Evolutionary conservation across 768 basidiomycete genomes (phyloP), one percentile per base, ranked within the genome.

Genomic region (Megacollybia marginata): DNA sequence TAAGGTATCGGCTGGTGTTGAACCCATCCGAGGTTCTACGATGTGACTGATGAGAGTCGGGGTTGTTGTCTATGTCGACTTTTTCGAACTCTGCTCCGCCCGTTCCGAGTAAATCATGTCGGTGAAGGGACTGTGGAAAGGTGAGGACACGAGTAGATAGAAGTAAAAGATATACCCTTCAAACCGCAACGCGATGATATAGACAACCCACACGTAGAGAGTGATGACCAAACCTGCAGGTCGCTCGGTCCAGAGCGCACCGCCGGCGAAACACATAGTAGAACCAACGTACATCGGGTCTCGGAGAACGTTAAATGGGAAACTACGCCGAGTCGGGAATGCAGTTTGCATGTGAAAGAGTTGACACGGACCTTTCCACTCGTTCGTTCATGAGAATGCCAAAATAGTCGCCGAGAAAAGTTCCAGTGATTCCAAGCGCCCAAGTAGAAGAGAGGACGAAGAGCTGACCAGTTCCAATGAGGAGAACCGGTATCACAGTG

Each of bases 241-340:
- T 19, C 84, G 76, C 62, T 90, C 88, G 58, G 52, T 92, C 92
- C 92, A 95, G 33, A 99, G 72, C 0, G 95, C 87, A 1, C 80
- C 83, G 18, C 83, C 94, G 34, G 80, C 68, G 69, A 97, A 97
- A 63, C 84, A 89, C 71, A 99, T 69, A 5, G 92, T 93, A 60
- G 87, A 92, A 8, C 95, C 95, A 43, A 92, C 88, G 62, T 99
- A 98, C 95, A 99, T 99, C 0, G 95, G 95, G 65, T 96, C 86
- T 16, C 80, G 74, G 38, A 94, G 74, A 44, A 96, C 77, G 62
- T 95, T 95, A 76, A 97, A 99, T 0, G 95, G 95, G 73, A 99
- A 99, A 18, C 77, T 79, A 28, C 5, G 15, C 42, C 33, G 40
- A 4, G 10, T 5, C 19, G 31, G 28, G 42, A 53, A 13, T 35